These are phyloP conservation scores for Diaporthe vaccinii DNA, from an alignment of 2,329 filamentous ascomycete genomes.

Conservation along the genomic window DNA sequence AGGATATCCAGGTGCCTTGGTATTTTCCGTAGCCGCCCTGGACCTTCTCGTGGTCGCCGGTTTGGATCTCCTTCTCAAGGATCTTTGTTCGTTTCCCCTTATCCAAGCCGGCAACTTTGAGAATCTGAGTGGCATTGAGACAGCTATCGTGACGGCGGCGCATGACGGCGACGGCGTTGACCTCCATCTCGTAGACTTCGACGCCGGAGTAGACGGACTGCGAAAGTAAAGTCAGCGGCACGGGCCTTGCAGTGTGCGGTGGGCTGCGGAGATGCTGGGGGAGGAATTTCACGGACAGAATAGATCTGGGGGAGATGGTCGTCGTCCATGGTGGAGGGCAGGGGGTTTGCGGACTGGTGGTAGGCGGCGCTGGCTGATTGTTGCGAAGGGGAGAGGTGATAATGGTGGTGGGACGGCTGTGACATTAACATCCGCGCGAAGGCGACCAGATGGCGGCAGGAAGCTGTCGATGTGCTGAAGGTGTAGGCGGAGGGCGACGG, in stretches of 20 bases:
- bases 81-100: slow-evolving; percentile 99
- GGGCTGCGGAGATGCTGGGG: slow-evolving; percentile 17
- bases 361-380: slow-evolving; percentile 58
- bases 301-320: slow-evolving; percentile 71
- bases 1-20: slow-evolving; percentile 98
- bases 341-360: slow-evolving; percentile 56
- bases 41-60: slow-evolving; percentile 97
- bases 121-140: slow-evolving; percentile 97
- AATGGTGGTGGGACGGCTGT: slow-evolving; percentile 48
- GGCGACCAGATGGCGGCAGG: slow-evolving; percentile 41
- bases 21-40: slow-evolving; percentile 99
- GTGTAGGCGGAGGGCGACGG: slow-evolving; percentile 22
- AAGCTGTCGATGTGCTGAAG: slow-evolving; percentile 16
- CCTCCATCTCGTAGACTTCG: slow-evolving; percentile 98
- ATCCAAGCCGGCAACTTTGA: slow-evolving; percentile 96
- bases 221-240: slow-evolving; percentile 11
- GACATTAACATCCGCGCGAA: slow-evolving; percentile 43
- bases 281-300: slow-evolving; percentile 58
- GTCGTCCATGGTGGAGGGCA: slow-evolving; percentile 48
- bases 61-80: slow-evolving; percentile 96
- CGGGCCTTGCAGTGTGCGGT: slow-evolving; percentile 35
- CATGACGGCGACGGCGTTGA: slow-evolving; percentile 95
- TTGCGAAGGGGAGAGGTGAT: slow-evolving; percentile 61
- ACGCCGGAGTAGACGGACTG: slow-evolving; percentile 94
- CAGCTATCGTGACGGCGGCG: slow-evolving; percentile 93